Conservation (phyloP, 331 rosid genomes). For the Malus hybrid region DNA sequence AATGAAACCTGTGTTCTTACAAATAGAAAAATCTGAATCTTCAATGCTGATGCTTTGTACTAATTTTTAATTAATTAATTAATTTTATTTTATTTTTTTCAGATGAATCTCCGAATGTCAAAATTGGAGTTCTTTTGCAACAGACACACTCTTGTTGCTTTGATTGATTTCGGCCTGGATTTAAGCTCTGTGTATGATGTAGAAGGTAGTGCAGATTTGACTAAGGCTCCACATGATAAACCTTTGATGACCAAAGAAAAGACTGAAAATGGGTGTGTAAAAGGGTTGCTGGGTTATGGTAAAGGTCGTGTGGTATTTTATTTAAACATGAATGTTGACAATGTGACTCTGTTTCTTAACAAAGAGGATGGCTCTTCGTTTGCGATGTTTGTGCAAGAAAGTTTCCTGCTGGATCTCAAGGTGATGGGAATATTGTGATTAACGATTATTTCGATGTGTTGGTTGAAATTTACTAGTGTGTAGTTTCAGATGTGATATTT, state of each 20-base stretch:
- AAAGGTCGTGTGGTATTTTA: slow-evolving; percentile 79
- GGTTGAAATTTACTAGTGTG: background rate
- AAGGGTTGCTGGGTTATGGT: slow-evolving; percentile 81
- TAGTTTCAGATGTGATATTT: background rate
- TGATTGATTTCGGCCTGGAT: slow-evolving; percentile 84
- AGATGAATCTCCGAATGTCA: slow-evolving; percentile 94
- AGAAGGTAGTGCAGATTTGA: slow-evolving; percentile 23
- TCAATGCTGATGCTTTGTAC: slow-evolving; percentile 13
- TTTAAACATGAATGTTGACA: slow-evolving; percentile 83
- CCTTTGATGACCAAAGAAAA: slow-evolving; percentile 45
- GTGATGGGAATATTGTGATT: slow-evolving; percentile 27
- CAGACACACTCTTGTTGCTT: slow-evolving; percentile 92
- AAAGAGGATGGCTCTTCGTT: slow-evolving; percentile 91
- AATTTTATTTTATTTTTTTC: slow-evolving; percentile 20
- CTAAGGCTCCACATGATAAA: slow-evolving; percentile 31
- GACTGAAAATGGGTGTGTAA: slow-evolving; percentile 56
- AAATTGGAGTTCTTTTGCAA: slow-evolving; percentile 89
- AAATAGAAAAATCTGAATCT: background rate
- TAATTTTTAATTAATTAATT: background rate
- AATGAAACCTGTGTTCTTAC: background rate
- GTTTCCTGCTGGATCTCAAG: slow-evolving; percentile 78
- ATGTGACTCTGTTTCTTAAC: slow-evolving; percentile 80
- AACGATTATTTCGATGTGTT: background rate
- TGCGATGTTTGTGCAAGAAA: slow-evolving; percentile 86
- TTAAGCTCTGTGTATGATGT: slow-evolving; percentile 42